Base-by-base conservation (phyloP, 2,329 filamentous ascomycete genomes). In the Calonectria naviculata region DNA sequence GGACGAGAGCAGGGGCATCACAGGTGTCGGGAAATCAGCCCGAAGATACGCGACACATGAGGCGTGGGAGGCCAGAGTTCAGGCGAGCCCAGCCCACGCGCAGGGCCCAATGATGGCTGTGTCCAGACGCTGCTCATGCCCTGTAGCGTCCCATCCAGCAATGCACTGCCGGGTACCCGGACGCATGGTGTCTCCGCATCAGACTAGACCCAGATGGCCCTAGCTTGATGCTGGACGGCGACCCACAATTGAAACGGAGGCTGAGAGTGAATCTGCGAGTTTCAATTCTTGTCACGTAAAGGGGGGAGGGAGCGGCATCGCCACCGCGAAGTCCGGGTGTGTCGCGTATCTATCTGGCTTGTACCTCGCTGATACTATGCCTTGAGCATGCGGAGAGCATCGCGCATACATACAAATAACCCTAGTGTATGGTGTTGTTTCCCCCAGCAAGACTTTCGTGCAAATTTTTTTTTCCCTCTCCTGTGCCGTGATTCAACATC, bases 161-260 rank as follows among this genome's bases (percentile, higher is more conserved):
- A 19, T 28, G 52, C 52, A 36, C 52, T 24, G 21, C 52, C 31
- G 31, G 52, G 24, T 36, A 24, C 31, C 52, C 52, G 52, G 52
- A 49, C 44, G 46, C 54, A 46, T 12, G 17, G 54, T 46, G 34
- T 26, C 58, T 49, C 44, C 65, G 36, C 54, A 26, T 26, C 26
- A 34, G 17, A 29, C 54, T 60, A 60, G 29, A 17, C 54, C 65
- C 21, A 36, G 52, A 7, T 38, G 34, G 34, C 29, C 36, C 36
- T 61, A 44, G 56, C 34, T 26, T 60, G 56, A 41, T 21, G 15
- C 56, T 26, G 17, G 15, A 6, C n/a, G 24, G 9, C 38, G 56
- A 44, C 56, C 65, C 65, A 67, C 42, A 61, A 67, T 67, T 34
- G 65, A 67, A 67, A 67, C 65, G 42, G 65, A 56, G 46, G 41